These are phyloP conservation scores for Penicillium psychrofluorescens DNA, from an alignment of 495 filamentous ascomycete genomes.

Conservation along the genomic window DNA sequence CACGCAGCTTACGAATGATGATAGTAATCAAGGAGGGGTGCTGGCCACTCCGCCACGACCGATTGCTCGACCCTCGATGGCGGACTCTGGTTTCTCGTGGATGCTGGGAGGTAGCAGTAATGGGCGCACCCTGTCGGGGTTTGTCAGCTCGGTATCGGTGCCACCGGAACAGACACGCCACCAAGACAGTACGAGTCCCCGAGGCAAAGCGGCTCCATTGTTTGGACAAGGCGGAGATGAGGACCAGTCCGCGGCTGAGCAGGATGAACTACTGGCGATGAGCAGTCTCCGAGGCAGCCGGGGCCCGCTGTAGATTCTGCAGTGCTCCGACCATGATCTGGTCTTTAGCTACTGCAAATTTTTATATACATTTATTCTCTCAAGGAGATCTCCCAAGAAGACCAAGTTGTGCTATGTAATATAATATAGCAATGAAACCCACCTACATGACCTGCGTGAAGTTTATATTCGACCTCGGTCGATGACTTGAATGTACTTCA, in stretches of 20 bases:
- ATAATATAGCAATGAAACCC: too few relatives aligned
- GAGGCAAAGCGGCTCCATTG: conserved; percentile 25
- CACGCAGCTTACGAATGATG: conserved; percentile 1
- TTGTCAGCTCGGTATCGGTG: conserved; percentile 42
- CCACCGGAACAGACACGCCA: conserved; percentile 41
- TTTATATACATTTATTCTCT: too few relatives aligned
- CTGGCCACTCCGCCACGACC: conserved; percentile 5
- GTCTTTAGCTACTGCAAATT: neutral
- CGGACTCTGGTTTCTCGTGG: conserved; percentile 89
- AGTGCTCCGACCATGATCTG: neutral
- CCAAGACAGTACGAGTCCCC: conserved; percentile 8
- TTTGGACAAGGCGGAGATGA: conserved; percentile 23
- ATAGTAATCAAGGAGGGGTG: conserved; percentile 4
- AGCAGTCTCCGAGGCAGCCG: too few relatives aligned
- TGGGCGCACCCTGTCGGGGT: conserved; percentile 33
- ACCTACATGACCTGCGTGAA: too few relatives aligned
- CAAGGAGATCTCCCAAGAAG: too few relatives aligned
- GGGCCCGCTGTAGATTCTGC: too few relatives aligned
- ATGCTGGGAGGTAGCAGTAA: conserved; percentile 62
- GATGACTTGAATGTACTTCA: too few relatives aligned
- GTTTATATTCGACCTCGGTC: too few relatives aligned
- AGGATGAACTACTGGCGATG: neutral
- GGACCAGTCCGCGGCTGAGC: neutral
- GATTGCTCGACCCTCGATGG: conserved; percentile 38
- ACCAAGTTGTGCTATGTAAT: too few relatives aligned